phyloP scores from a whole-genome alignment of 2,329 filamentous ascomycete genomes.

The Talaromyces piceae region DNA sequence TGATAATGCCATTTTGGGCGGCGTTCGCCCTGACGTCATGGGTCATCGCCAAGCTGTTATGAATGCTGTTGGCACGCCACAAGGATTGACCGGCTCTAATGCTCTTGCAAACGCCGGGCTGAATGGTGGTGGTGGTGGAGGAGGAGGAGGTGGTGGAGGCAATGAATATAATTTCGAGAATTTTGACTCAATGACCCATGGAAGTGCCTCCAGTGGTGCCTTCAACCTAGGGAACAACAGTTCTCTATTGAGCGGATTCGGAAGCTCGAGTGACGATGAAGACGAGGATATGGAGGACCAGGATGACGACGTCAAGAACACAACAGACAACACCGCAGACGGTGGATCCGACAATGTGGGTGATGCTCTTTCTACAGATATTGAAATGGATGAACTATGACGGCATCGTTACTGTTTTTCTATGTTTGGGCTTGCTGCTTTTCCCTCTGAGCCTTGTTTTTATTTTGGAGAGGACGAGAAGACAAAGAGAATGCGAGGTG shows the following conservation, averaged over 20 bases:
- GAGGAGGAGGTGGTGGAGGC: conserved; percentile 23
- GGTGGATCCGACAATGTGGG: conserved; percentile 58
- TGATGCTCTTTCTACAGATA: conserved; percentile 55
- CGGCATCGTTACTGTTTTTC: conserved; percentile 5
- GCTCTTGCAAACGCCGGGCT: conserved; percentile 75
- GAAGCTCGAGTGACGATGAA: conserved; percentile 90
- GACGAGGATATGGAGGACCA: conserved; percentile 77
- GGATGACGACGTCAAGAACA: conserved; percentile 52
- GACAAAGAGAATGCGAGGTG: background rate
- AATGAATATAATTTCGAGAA: conserved; percentile 44
- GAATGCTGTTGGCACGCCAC: conserved; percentile 51
- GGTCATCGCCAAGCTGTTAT: conserved; percentile 65
- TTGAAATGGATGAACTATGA: conserved; percentile 55
- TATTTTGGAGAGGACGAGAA: background rate
- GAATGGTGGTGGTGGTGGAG: conserved; percentile 44
- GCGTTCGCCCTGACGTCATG: conserved; percentile 84
- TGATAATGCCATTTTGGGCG: conserved; percentile 96
- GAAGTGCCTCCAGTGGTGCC: conserved; percentile 59
- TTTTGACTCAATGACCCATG: conserved; percentile 61
- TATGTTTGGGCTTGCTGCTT: conserved; percentile 10
- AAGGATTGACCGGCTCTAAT: conserved; percentile 54
- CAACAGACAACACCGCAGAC: conserved; percentile 36
- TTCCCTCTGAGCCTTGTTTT: background rate
- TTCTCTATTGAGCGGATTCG: conserved; percentile 79
- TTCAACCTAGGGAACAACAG: conserved; percentile 60